These are phyloP conservation scores for Globisporangium canariense DNA, from an alignment of 352 stramenopile species.

Conservation along the genomic window DNA sequence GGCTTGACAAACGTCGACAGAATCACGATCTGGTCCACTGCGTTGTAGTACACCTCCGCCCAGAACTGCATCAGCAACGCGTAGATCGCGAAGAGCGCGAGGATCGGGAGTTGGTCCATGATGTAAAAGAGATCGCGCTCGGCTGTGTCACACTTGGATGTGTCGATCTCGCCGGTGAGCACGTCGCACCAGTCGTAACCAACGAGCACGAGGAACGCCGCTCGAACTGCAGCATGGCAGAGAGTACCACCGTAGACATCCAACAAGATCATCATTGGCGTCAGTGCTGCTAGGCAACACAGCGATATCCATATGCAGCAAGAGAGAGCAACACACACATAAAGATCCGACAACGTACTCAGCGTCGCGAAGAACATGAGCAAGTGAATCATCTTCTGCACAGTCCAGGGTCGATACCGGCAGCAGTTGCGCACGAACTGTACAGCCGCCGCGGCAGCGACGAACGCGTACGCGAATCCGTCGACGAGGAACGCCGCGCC, in stretches of 20 bases:
- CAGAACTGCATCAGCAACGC: slow-evolving; percentile 84
- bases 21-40: slow-evolving; percentile 65
- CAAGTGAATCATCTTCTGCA: slow-evolving; percentile 87
- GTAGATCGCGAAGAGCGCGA: slow-evolving; percentile 82
- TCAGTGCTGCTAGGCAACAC: neutral
- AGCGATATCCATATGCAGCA: neutral
- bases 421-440: slow-evolving; percentile 84
- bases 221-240: slow-evolving; percentile 32
- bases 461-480: slow-evolving; percentile 60
- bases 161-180: slow-evolving; percentile 59
- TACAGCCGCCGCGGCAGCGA: slow-evolving; percentile 48
- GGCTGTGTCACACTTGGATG: slow-evolving; percentile 45
- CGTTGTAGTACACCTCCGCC: slow-evolving; percentile 89
- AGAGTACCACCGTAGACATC: neutral
- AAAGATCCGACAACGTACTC: slow-evolving; percentile 26
- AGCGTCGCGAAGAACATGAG: slow-evolving; percentile 80
- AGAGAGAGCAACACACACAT: slow-evolving; percentile 1
- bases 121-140: slow-evolving; percentile 87
- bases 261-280: too few relatives aligned
- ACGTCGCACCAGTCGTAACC: slow-evolving; percentile 81
- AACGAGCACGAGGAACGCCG: slow-evolving; percentile 70
- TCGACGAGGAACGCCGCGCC: slow-evolving; percentile 65
- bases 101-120: slow-evolving; percentile 76
- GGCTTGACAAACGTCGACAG: slow-evolving; percentile 70
- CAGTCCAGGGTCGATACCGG: slow-evolving; percentile 79